A percentile compares a stretch with the other conserved stretches of the same genome.
Conservation (phyloP, 2,329 filamentous ascomycete genomes). For the Pyrenophora seminiperda region DNA sequence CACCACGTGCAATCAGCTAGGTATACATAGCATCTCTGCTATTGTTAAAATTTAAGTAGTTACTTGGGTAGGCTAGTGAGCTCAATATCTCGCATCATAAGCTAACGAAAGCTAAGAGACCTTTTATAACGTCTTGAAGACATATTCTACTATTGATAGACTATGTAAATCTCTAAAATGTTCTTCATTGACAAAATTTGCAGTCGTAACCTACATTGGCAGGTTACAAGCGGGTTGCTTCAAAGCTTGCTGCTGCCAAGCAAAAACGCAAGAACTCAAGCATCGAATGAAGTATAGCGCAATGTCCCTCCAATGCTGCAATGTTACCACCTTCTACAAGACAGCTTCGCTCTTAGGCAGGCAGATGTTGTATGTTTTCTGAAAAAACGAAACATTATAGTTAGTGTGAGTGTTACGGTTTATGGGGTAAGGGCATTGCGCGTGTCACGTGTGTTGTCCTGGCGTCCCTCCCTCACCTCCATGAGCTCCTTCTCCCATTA, state of each 20-base stretch:
- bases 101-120: neutral
- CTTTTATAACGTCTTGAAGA: neutral
- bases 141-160: neutral
- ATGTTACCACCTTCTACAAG: neutral
- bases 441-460: neutral
- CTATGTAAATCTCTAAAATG: neutral
- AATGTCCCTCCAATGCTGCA: neutral
- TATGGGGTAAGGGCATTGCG: neutral
- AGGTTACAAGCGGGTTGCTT: neutral
- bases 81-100: neutral
- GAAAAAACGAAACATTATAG: neutral
- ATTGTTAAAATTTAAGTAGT: no score
- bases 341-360: neutral
- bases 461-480: neutral
- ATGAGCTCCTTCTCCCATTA: neutral
- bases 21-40: neutral
- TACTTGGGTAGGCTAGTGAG: no score
- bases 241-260: neutral
- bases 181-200: neutral
- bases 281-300: neutral
- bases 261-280: neutral
- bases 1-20: neutral
- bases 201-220: neutral
- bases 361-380: neutral
- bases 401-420: neutral